Base-by-base conservation (phyloP, 2,329 filamentous ascomycete genomes). In the Hypoxylon sp. region DNA sequence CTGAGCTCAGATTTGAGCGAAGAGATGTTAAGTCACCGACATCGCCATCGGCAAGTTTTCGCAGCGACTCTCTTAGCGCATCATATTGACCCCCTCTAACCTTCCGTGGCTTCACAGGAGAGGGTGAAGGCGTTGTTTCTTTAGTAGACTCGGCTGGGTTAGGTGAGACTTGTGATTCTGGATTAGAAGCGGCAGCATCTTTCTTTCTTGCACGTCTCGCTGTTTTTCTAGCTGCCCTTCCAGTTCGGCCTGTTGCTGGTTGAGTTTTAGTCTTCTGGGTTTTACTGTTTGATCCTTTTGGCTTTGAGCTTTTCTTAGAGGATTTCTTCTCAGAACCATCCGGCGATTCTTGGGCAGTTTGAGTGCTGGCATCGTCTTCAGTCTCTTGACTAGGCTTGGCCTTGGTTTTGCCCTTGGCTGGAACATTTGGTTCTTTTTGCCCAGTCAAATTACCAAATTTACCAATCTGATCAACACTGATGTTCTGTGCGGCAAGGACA, bases 401-500 rank as follows among this genome's bases (percentile, higher is more conserved):
- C 11, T 36, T 48, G 17, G 43, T 8, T 6, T 40, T 37, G 15
- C 20, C 19, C 17, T 32, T 27, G 5, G 36, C 7, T 31, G 11
- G 19, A 2, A 32, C 5, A 27, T 43, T 8, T 23, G 20, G 21
- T n/a, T 3, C 46, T 27, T 55, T 32, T 5, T 11, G 17, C 12
- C 20, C 31, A 34, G 29, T 12, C 34, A 45, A 27, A 20, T 7
- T 38, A 2, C 4, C 43, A 12, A 41, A 13, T n/a, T 59, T 57
- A 6, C 36, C 37, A 16, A 62, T 60, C 6, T 63, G 47, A 9
- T 58, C 57, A 4, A 68, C 57, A 26, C 62, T 60, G 34, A 67
- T 66, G 23, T 65, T 68, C 59, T 70, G 69, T 7, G 60, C 59
- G 21, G 58, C 57, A 23, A 76, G 66, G 16, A 74, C 73, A 27